Conservation (phyloP, 805 yeast species). For the Spencermartinsiella europaea region DNA sequence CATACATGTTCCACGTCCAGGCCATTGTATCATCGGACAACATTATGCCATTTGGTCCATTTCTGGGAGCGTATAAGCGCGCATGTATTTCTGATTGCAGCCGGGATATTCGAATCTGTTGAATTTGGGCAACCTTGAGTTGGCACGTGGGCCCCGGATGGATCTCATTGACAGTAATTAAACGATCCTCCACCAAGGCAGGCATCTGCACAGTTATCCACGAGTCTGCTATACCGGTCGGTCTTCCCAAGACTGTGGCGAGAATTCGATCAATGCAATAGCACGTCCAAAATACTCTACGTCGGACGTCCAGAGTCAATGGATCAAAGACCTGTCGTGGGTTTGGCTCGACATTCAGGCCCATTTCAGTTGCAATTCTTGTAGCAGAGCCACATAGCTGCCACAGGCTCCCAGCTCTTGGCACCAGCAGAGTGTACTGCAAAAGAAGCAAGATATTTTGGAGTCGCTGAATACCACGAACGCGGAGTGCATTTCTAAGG, state of each 20-base stretch:
- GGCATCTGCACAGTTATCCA: conserved; percentile 2
- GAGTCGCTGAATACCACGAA: background rate
- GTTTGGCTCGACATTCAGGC: conserved; percentile 4
- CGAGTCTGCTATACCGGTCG: conserved; percentile 3
- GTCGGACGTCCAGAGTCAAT: conserved; percentile 4
- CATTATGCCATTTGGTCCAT: background rate
- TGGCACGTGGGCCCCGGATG: conserved; percentile 2
- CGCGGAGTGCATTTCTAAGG: background rate
- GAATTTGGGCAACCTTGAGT: conserved; percentile 4
- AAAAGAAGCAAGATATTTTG: conserved; percentile 3
- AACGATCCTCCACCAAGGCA: background rate
- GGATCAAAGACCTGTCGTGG: conserved; percentile 4
- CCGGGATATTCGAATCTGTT: conserved; percentile 3
- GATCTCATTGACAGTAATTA: conserved; percentile 1
- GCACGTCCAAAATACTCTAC: conserved; percentile 7
- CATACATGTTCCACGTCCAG: conserved; percentile 9
- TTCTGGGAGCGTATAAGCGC: conserved; percentile 3
- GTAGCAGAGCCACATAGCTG: conserved; percentile 5
- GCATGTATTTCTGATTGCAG: conserved; percentile 5
- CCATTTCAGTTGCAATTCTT: conserved; percentile 6
- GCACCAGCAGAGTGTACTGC: conserved; percentile 6
- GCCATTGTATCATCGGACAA: too few species aligned
- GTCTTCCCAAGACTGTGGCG: conserved; percentile 1
- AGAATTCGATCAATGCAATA: conserved; percentile 7
- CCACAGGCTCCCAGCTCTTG: conserved; percentile 5